These are phyloP conservation scores for Colletotrichum horii DNA, from an alignment of 2,329 filamentous ascomycete species.

Conservation along the genomic window DNA sequence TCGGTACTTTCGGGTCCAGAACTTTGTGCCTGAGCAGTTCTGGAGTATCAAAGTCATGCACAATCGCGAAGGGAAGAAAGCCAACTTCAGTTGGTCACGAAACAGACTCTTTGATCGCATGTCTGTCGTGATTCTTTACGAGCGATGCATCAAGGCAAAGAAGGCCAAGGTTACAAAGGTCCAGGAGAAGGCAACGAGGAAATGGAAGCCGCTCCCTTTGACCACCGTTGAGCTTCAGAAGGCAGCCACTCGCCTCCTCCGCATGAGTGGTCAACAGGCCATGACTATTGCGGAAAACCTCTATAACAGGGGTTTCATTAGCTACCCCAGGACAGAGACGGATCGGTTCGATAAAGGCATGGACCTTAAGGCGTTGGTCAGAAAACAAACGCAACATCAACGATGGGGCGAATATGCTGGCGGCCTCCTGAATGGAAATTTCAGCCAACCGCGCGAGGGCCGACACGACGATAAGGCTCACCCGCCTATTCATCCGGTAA, in stretches of 20 bases:
- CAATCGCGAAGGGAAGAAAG: slow-evolving; percentile 76
- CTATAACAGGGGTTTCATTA: slow-evolving; percentile 95
- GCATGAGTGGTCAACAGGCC: slow-evolving; percentile 88
- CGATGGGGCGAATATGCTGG: slow-evolving; percentile 85
- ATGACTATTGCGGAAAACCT: slow-evolving; percentile 88
- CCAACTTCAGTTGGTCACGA: slow-evolving; percentile 84
- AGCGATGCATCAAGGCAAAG: slow-evolving; percentile 80
- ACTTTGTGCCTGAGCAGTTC: slow-evolving; percentile 90
- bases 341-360: slow-evolving; percentile 94
- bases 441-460: slow-evolving; percentile 81
- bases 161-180: slow-evolving; percentile 83
- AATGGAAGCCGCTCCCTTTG: slow-evolving; percentile 91
- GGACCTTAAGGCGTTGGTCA: slow-evolving; percentile 78
- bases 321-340: slow-evolving; percentile 96
- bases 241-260: slow-evolving; percentile 85
- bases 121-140: slow-evolving; percentile 80
- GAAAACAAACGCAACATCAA: slow-evolving; percentile 80
- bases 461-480: slow-evolving; percentile 95
- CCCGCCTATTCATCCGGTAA: slow-evolving; percentile 94
- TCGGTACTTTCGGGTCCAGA: slow-evolving; percentile 90
- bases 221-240: slow-evolving; percentile 98
- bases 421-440: slow-evolving; percentile 74
- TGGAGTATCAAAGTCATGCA: slow-evolving; percentile 92
- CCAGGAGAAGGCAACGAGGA: slow-evolving; percentile 88
- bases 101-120: slow-evolving; percentile 88